Base-by-base conservation (phyloP, 2,329 filamentous ascomycete genomes). In the Fusarium mexicanum region DNA sequence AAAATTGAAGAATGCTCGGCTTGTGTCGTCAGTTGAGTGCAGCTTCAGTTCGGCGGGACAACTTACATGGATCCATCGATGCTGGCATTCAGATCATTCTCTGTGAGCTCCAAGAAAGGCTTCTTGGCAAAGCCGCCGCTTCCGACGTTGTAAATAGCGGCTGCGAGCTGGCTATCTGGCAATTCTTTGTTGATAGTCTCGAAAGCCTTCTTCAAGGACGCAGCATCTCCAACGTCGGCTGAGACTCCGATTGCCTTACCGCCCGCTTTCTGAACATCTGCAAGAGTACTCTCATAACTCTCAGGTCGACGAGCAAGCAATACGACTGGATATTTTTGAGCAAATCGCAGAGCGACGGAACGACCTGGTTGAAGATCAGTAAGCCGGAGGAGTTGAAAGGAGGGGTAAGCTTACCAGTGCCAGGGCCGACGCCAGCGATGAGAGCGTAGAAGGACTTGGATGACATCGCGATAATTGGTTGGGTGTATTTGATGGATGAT, bases 1-100 rank as follows among this genome's bases (percentile, higher is more conserved):
- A 81, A 97, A 97, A 76, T 91, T 84, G 81, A 94, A 94, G 35
- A 93, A 92, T 18, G 94, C 94, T 41, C 87, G 87, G 12, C 89
- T 91, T 64, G 51, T 17, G 6, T 24, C 51, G 67, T 69, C 24
- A 68, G 59, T 18, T 37, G 8, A 3, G 3, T 16, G 7, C 1
- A 6, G 33, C 20, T 20, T 4, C 3, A 13, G 24, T 18, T 22
- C 13, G 2, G 5, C 16, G 8, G 3, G 3, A 16, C 6, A 22
- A 70, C 88, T 65, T 82, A 91, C 88, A 85, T 86, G 47, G 86
- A 88, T 6, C 83, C 82, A 12, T 83, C 79, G 20, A 88, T 81
- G 2, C 85, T 85, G 1, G 72, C 71, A 22, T 88, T 84, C 16
- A 90, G 84, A 8, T 91, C 89, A 33, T 86, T 84, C 7, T 82